Evolutionary conservation across 2,329 filamentous ascomycete species (phyloP).

Genomic region (Elsinoe fawcettii): DNA sequence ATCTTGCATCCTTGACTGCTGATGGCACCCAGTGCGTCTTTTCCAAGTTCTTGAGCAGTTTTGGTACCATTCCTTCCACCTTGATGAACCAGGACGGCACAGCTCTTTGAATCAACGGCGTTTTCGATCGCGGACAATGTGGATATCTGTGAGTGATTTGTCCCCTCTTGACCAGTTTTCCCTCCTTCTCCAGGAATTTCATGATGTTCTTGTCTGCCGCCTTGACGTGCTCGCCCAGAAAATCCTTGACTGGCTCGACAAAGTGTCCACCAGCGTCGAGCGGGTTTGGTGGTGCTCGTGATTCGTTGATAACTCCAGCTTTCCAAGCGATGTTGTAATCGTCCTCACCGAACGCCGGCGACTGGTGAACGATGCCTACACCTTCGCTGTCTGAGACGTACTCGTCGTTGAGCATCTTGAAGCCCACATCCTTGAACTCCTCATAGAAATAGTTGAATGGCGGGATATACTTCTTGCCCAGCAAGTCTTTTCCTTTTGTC

Average conservation of each 20-base stretch:
- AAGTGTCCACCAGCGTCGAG: slow-evolving; percentile 80
- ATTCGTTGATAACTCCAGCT: slow-evolving; percentile 67
- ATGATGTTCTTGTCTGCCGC: slow-evolving; percentile 88
- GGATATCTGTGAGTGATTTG: slow-evolving; percentile 88
- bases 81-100: slow-evolving; percentile 94
- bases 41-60: slow-evolving; percentile 87
- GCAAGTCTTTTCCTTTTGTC: slow-evolving; percentile 73
- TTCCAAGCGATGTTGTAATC: slow-evolving; percentile 81
- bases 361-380: slow-evolving; percentile 89
- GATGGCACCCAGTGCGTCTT: slow-evolving; percentile 85
- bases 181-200: slow-evolving; percentile 71
- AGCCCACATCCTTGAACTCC: slow-evolving; percentile 76
- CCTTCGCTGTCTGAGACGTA: slow-evolving; percentile 88
- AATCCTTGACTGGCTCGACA: slow-evolving; percentile 68
- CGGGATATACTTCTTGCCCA: slow-evolving; percentile 82
- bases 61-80: slow-evolving; percentile 71
- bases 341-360: slow-evolving; percentile 89
- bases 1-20: slow-evolving; percentile 85
- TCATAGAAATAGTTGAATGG: slow-evolving; percentile 86
- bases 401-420: slow-evolving; percentile 70
- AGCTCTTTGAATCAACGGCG: slow-evolving; percentile 82
- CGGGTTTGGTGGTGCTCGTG: slow-evolving; percentile 76
- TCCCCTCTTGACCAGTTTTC: slow-evolving; percentile 73
- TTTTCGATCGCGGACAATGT: slow-evolving; percentile 92
- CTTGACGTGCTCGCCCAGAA: slow-evolving; percentile 82